Evolutionary conservation across 1,284 basidiomycete genomes (phyloP), one percentile per base, ranked within the genome.

Genomic region (Gymnopus androsaceus): DNA sequence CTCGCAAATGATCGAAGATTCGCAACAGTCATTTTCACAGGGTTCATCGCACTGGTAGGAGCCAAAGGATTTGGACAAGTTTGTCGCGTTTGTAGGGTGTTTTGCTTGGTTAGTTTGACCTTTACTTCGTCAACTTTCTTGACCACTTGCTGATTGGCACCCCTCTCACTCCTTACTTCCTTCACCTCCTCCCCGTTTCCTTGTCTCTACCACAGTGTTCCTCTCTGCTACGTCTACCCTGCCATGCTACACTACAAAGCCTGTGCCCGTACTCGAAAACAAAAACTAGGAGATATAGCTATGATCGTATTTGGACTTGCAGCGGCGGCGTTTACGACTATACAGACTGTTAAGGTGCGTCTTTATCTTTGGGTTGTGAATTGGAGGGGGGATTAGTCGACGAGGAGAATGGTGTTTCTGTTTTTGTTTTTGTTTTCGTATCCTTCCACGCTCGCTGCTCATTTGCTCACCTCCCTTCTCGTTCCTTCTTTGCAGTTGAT

Each of bases 51-150:
- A 56, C 95, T 88, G 85, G 75, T 81, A 5, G 96, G 96, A 14
- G 94, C 95, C 19, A n/a, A 81, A 78, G 41, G 95, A 98, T 72
- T 74, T 99, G 52, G 97, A 99, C 77, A 98, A 98, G 75, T 98
- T 98, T 69, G 96, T 99, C 14, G 85, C 92, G 14, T 84, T 99
- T 63, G 84, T 99, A 57, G 96, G 96, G 19, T 90, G 90, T 64
- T 92, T 97, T 66, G 95, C 95, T 55, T 98, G 95, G 94, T 94
- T 62, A 64, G 90, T 78, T 23, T 21, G 38, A n/a, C n/a, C n/a
- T n/a, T n/a, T n/a, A n/a, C n/a, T n/a, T n/a, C n/a, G n/a, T n/a
- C n/a, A n/a, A n/a, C n/a, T n/a, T n/a, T n/a, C n/a, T n/a, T n/a
- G n/a, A n/a, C n/a, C n/a, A n/a, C n/a, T n/a, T n/a, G n/a, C n/a